Evolutionary conservation across 2,329 filamentous ascomycete species (phyloP).

Genomic region (Emergomyces pasteurianus): DNA sequence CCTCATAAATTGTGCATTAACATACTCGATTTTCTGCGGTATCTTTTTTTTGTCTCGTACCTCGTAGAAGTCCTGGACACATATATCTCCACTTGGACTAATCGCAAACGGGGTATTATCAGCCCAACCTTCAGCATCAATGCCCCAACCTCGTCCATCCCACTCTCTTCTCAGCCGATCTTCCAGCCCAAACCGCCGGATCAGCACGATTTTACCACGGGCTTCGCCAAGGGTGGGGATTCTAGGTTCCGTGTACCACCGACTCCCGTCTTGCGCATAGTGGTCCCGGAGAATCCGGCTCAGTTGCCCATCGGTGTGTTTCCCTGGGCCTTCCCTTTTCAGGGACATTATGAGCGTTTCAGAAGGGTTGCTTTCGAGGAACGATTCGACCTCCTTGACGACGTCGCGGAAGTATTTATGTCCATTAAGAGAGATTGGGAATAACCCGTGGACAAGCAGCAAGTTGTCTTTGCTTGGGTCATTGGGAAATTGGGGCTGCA

Average conservation of each 20-base stretch:
- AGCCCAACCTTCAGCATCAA: conserved; percentile 59
- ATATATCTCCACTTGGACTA: conserved; percentile 58
- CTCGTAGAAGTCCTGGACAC: conserved; percentile 92
- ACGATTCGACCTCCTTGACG: conserved; percentile 57
- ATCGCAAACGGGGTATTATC: conserved; percentile 74
- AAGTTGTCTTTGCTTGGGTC: conserved; percentile 53
- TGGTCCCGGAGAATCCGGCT: conserved; percentile 59
- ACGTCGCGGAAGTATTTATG: conserved; percentile 67
- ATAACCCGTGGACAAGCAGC: conserved; percentile 76
- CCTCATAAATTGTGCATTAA: conserved; percentile 63
- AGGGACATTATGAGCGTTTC: conserved; percentile 79
- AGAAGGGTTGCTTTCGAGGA: conserved; percentile 63
- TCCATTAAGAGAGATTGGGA: conserved; percentile 75
- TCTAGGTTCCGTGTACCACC: conserved; percentile 68
- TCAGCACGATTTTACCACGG: conserved; percentile 69
- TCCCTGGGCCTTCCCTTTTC: conserved; percentile 82
- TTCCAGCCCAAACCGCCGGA: conserved; percentile 66
- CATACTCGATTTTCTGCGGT: conserved; percentile 64
- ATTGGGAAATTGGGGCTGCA: conserved; percentile 51
- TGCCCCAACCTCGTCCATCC: conserved; percentile 42
- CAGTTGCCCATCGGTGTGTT: conserved; percentile 66
- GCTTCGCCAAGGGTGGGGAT: conserved; percentile 69
- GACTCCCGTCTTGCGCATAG: conserved; percentile 47
- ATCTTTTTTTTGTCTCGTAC: conserved; percentile 65
- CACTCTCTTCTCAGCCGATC: conserved; percentile 32